These are phyloP conservation scores for Calocybe gangraenosa DNA, from an alignment of 768 basidiomycete species.

Conservation along the genomic window DNA sequence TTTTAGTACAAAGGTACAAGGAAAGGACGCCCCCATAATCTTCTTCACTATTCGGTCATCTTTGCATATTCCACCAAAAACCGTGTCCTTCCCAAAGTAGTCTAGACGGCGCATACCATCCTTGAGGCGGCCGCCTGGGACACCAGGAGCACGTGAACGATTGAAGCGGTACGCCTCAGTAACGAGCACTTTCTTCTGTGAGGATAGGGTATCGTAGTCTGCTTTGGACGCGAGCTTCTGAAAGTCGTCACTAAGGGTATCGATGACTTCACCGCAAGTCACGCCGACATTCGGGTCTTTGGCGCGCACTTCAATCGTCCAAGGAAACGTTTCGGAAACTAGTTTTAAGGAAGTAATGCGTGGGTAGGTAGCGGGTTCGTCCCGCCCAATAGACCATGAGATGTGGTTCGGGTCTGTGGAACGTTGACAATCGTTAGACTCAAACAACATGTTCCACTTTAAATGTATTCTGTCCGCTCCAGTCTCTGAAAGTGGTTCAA, in stretches of 20 bases:
- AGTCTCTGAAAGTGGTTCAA: slow-evolving; percentile 40
- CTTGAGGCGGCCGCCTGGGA: slow-evolving; percentile 66
- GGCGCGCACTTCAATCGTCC: slow-evolving; percentile 49
- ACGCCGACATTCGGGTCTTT: slow-evolving; percentile 44
- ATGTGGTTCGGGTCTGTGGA: slow-evolving; percentile 54
- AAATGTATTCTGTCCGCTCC: slow-evolving; percentile 44
- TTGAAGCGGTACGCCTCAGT: slow-evolving; percentile 58
- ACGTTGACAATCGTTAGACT: slow-evolving; percentile 54
- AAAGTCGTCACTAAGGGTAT: slow-evolving; percentile 48
- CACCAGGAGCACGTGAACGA: slow-evolving; percentile 56
- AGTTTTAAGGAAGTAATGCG: slow-evolving; percentile 50
- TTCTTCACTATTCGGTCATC: slow-evolving; percentile 41
- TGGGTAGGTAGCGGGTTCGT: slow-evolving; percentile 63
- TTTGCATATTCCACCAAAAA: slow-evolving; percentile 58
- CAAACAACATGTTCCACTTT: slow-evolving; percentile 74
- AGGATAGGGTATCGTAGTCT: slow-evolving; percentile 45
- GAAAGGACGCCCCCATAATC: slow-evolving; percentile 42
- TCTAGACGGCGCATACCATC: slow-evolving; percentile 64
- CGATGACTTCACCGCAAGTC: slow-evolving; percentile 65
- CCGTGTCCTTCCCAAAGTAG: slow-evolving; percentile 53
- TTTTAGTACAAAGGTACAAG: slow-evolving; percentile 58
- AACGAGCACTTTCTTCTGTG: slow-evolving; percentile 36
- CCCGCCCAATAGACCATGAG: slow-evolving; percentile 66
- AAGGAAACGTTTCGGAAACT: slow-evolving; percentile 51
- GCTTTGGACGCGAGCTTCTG: slow-evolving; percentile 43